phyloP scores from a whole-genome alignment of 129 eudicot genomes.

The Lonicera japonica region DNA sequence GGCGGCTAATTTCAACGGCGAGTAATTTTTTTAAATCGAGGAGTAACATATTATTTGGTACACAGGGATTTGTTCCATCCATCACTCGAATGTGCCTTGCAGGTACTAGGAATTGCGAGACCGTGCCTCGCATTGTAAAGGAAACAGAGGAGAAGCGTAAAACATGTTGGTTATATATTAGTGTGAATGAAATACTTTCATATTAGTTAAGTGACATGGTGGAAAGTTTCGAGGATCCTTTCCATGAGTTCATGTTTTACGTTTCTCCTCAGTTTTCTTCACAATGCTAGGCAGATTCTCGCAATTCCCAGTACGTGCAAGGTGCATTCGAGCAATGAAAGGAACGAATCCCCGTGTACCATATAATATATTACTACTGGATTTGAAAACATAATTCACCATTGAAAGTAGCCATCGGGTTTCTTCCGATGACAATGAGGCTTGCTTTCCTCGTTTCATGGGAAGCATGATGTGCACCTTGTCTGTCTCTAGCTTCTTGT shows the following conservation, averaged over 20 bases:
- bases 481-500: conserved; percentile 42
- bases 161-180: too few species aligned
- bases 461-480: conserved; percentile 72
- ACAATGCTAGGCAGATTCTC: too few species aligned
- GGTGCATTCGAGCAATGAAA: conserved; percentile 54
- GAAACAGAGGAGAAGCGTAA: conserved; percentile 8
- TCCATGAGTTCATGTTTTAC: too few species aligned
- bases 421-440: conserved; percentile 38
- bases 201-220: too few species aligned
- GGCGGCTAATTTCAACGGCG: conserved; percentile 25
- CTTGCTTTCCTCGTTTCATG: conserved; percentile 39
- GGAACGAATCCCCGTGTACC: conserved; percentile 50
- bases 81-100: conserved; percentile 60
- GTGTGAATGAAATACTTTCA: too few species aligned
- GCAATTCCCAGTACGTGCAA: conserved; percentile 7
- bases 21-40: too few species aligned
- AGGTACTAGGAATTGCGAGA: not conserved
- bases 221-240: too few species aligned
- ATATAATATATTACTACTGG: conserved; percentile 15
- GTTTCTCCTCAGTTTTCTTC: conserved; percentile 6
- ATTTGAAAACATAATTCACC: conserved; percentile 30
- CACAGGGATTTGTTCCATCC: too few species aligned
- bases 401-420: conserved; percentile 32
- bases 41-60: too few species aligned
- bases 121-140: too few species aligned